Conservation (phyloP, 768 basidiomycete genomes). For the Leccinum obscurum region DNA sequence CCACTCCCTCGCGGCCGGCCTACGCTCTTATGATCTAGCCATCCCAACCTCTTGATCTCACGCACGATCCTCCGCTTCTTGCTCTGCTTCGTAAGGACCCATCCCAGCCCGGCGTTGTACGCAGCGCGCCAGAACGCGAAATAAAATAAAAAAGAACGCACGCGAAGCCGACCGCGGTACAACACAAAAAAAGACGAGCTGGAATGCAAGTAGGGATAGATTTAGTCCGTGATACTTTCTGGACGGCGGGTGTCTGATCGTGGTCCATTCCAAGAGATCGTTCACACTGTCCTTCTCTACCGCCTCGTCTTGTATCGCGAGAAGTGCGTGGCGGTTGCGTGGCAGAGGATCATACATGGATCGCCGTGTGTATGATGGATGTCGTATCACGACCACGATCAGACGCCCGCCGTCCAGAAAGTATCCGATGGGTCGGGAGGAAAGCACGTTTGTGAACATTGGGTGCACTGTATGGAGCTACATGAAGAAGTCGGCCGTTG, state of each 20-base stretch:
- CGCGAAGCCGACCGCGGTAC: conserved; percentile 56
- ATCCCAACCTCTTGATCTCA: conserved; percentile 73
- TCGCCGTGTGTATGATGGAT: no score
- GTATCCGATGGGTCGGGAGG: no score
- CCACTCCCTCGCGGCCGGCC: conserved; percentile 73
- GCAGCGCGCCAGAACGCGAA: conserved; percentile 92
- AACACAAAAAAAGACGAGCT: conserved; percentile 68
- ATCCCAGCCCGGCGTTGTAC: conserved; percentile 92
- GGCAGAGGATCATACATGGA: conserved; percentile 1
- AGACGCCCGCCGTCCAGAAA: no score
- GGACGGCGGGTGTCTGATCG: no score
- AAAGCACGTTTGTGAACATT: no score
- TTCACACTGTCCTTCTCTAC: conserved; percentile 7
- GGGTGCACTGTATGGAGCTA: no score
- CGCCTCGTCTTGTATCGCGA: conserved; percentile 13
- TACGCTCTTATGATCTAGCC: conserved; percentile 74
- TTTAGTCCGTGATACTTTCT: conserved; percentile 58
- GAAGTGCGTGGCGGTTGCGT: not conserved
- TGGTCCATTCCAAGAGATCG: not conserved
- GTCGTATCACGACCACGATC: no score
- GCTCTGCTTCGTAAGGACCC: conserved; percentile 93
- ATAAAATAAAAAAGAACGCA: conserved; percentile 84
- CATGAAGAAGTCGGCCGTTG: no score
- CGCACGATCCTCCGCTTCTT: conserved; percentile 93
- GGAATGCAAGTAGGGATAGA: conserved; percentile 73